Base-by-base conservation (phyloP, 495 filamentous ascomycete genomes). In the Endocarpon pusillum region DNA sequence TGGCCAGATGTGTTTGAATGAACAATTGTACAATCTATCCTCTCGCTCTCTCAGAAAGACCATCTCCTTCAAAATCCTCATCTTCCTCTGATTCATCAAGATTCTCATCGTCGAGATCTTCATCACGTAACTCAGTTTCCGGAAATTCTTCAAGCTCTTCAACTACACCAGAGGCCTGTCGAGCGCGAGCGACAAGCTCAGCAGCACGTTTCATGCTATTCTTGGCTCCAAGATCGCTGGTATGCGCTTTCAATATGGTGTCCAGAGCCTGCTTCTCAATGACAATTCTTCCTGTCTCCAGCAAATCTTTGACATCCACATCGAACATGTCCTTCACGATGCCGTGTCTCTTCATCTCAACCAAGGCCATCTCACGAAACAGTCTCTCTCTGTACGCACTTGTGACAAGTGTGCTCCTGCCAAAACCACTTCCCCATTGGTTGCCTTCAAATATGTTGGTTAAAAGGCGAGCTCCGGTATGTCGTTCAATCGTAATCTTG, bases 281-380 rank as follows among this genome's bases (percentile, higher is more conserved):
- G 33, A 94, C 72, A 43, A 94, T 58, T 38, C 82, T 67, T 26
- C 78, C 79, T 25, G 78, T 70, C 61, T 89, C 80, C 48, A 97
- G 49, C 38, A 94, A 54, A 56, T 93, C 78, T 66, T 94, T 94
- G 25, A 94, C 84, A 66, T 94, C 87, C 25, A 94, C 78, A 42
- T 94, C 81, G 10, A 53, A 54, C 37, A 71, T 59, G 41, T 67
- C 62, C 52, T 80, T 47, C n/a, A 75, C 72, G 37, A 69, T 68
- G 8, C 77, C 83, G n/a, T n/a, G n/a, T n/a, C n/a, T n/a, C 40
- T 76, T 65, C 41, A 67, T 58, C n/a, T 66, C 63, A 32, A 74
- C 59, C 21, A 67, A 59, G 20, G 62, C 61, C 45, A 89, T 51
- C 30, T 49, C 47, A 4, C 43, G 47, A 29, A 57, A 55, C 35